Conservation (phyloP, 2,329 filamentous ascomycete species). For the Colletotrichum cordylinicola region DNA sequence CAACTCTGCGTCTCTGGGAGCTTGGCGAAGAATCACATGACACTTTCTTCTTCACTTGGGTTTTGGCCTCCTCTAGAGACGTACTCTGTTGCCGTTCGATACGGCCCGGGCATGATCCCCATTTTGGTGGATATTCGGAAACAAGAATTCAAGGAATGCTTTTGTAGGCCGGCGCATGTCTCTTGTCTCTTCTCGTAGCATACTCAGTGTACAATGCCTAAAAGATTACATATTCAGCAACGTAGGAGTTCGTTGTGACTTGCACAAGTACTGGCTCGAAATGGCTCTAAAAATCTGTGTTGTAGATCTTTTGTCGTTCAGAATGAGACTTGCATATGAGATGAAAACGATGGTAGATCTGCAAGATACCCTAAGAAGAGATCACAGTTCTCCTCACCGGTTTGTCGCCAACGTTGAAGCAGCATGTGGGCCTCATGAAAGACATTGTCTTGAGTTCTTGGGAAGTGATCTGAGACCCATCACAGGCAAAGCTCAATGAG, state of each 20-base stretch:
- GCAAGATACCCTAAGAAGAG: neutral
- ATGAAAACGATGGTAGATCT: neutral
- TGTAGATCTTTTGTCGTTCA: neutral
- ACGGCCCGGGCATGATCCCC: neutral
- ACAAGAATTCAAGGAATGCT: neutral
- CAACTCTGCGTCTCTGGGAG: neutral
- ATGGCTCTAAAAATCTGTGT: neutral
- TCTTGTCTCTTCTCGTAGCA: neutral
- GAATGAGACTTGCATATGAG: rapidly evolving
- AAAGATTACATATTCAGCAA: neutral
- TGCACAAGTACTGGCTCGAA: neutral
- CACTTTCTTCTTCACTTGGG: neutral
- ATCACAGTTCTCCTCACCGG: neutral
- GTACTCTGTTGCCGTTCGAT: neutral
- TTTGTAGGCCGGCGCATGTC: neutral
- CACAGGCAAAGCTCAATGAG: neutral
- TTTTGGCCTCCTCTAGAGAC: neutral
- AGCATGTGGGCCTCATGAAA: neutral
- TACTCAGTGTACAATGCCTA: rapidly evolving
- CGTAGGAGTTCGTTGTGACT: neutral
- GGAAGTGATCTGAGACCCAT: neutral
- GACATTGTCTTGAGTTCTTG: neutral
- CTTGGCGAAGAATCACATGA: neutral
- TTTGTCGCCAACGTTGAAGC: neutral
- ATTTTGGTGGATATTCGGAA: neutral